Evolutionary conservation across 106 monocot species (phyloP), one percentile per base, ranked within the genome.

Genomic region (Platanthera guangdongensis): DNA sequence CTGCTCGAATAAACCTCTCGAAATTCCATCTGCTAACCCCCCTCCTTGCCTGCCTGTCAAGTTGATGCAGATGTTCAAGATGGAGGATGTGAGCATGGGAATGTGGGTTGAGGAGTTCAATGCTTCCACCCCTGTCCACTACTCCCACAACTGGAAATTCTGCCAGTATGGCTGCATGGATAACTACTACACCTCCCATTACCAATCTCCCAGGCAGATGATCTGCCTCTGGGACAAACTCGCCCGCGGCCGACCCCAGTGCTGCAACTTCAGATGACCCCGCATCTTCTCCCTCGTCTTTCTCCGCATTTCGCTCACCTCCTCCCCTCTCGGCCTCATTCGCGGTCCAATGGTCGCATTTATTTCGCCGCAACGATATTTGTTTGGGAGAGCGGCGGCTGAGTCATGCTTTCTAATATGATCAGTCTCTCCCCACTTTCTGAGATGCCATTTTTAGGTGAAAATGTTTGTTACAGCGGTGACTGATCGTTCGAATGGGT

Each of bases 51-150:
- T 62, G 9, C 15, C 7, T 60, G 39, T 39, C 39, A 39, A 39
- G 39, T 39, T 39, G 39, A 39, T 39, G 4, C 32, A 97, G 97
- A 75, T 97, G 74, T 97, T 97, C 87, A 97, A 97, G 86, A 97
- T 97, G 97, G 97, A 97, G 76, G 97, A 97, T 82, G 97, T 97
- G 46, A 97, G 97, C 94, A 94, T 97, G 94, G 97, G 94, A 14
- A 85, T 97, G 89, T 97, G 97, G 97, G 94, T 97, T 3, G 94
- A 97, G 71, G 86, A 94, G 78, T 94, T 88, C 77, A 97, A 97
- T 68, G 57, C 78, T 60, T 77, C 86, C 3, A 68, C 74, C 3
- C 14, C 83, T 0, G 89, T 97, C 18, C 83, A 83, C 54, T 97
- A 97, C 64, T 78, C 80, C 1, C 97, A 97, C 87, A 91, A 80